These are phyloP conservation scores for Elongisporangium anandrum DNA, from an alignment of 352 stramenopile genomes.

Conservation along the genomic window DNA sequence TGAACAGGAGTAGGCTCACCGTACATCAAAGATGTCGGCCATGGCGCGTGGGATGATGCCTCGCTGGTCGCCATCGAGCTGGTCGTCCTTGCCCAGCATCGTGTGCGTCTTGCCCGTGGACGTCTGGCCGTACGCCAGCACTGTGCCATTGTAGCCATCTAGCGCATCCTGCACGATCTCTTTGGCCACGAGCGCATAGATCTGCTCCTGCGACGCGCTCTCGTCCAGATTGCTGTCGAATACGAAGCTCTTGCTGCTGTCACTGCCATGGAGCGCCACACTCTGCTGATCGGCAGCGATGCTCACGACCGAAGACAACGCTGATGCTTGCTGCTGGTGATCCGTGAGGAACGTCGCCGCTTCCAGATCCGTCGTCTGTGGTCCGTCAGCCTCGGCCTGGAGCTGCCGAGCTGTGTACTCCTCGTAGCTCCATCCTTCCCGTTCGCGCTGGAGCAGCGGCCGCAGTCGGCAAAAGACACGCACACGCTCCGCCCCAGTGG, in stretches of 20 bases:
- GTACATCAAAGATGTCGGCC: conserved; percentile 51
- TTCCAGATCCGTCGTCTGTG: conserved; percentile 21
- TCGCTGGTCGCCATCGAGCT: conserved; percentile 23
- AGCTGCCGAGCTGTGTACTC: conserved; percentile 30
- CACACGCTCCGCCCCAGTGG: conserved; percentile 38
- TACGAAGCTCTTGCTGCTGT: conserved; percentile 30
- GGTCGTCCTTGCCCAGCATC: conserved; percentile 49
- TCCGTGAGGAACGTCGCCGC: conserved; percentile 61
- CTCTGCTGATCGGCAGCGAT: conserved; percentile 1
- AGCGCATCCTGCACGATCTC: conserved; percentile 61
- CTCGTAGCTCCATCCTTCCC: conserved; percentile 56
- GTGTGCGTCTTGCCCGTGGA: conserved; percentile 66
- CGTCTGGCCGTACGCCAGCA: conserved; percentile 68
- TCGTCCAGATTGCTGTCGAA: conserved; percentile 58
- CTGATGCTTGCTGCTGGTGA: conserved; percentile 10
- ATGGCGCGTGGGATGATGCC: conserved; percentile 61
- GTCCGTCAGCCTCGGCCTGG: conserved; percentile 18
- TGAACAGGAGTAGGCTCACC: conserved; percentile 2
- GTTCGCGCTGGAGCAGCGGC: conserved; percentile 54
- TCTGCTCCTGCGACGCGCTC: conserved; percentile 27
- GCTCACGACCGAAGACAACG: conserved; percentile 1
- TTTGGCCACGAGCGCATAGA: conserved; percentile 47
- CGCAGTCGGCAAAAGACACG: conserved; percentile 64
- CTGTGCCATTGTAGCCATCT: conserved; percentile 61
- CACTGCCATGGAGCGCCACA: neutral